phyloP scores from a whole-genome alignment of 768 basidiomycete species.

The Candolleomyces eurysporus region DNA sequence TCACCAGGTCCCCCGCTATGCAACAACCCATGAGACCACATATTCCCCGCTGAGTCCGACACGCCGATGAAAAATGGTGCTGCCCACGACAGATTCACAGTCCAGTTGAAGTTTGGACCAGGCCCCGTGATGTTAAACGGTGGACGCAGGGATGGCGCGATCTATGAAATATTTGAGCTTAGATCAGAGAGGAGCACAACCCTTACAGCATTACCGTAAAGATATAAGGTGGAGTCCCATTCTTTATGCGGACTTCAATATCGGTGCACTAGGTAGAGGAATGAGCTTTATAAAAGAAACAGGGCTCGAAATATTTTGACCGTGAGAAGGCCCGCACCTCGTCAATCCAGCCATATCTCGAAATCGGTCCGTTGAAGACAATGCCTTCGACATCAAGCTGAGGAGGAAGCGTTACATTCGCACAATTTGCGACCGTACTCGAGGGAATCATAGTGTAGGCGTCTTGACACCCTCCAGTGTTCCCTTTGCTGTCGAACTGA shows the following conservation, averaged over 20 bases:
- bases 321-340: slow-evolving; percentile 35
- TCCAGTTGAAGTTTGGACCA: slow-evolving; percentile 52
- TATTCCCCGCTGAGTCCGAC: slow-evolving; percentile 45
- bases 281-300: too few species aligned
- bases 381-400: slow-evolving; percentile 44
- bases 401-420: slow-evolving; percentile 46
- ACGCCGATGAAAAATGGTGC: slow-evolving; percentile 57
- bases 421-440: slow-evolving; percentile 39
- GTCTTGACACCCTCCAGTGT: slow-evolving; percentile 62
- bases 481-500: slow-evolving; percentile 56
- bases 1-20: slow-evolving; percentile 47
- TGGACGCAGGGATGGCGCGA: slow-evolving; percentile 62
- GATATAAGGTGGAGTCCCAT: slow-evolving; percentile 59
- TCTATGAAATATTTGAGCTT: slow-evolving; percentile 27
- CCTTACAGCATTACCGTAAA: slow-evolving; percentile 39
- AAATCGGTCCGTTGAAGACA: slow-evolving; percentile 47
- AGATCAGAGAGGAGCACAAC: not conserved
- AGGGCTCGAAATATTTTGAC: not conserved
- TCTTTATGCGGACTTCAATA: slow-evolving; percentile 49
- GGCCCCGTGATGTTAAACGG: slow-evolving; percentile 54
- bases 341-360: slow-evolving; percentile 58
- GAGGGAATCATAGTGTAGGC: slow-evolving; percentile 55
- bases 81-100: slow-evolving; percentile 51
- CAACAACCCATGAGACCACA: slow-evolving; percentile 58
- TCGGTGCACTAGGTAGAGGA: slow-evolving; percentile 48